These are phyloP conservation scores for Coniochaeta ligniaria DNA, from an alignment of 2,329 filamentous ascomycete genomes.

Conservation along the genomic window DNA sequence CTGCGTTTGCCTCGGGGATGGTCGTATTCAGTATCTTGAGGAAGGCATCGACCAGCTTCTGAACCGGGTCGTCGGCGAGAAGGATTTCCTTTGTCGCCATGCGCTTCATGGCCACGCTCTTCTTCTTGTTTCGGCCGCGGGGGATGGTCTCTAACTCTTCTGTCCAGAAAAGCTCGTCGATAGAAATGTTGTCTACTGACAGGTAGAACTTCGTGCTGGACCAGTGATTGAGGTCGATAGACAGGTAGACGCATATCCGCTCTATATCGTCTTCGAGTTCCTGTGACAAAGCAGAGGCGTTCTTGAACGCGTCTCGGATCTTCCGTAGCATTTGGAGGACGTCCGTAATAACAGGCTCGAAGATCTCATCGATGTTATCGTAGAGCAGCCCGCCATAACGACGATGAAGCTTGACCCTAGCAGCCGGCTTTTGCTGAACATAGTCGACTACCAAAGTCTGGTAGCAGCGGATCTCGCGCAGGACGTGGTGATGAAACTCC, in stretches of 20 bases:
- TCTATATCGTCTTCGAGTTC: background rate
- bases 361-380: background rate
- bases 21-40: background rate
- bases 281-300: background rate
- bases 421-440: background rate
- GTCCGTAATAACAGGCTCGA: background rate
- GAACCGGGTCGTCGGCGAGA: background rate
- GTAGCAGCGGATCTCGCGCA: background rate
- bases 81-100: background rate
- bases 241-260: background rate
- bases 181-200: background rate
- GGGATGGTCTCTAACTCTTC: background rate
- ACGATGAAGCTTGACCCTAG: background rate
- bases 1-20: background rate
- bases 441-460: background rate
- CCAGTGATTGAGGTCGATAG: background rate
- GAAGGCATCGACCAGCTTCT: background rate
- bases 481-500: background rate
- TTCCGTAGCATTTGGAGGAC: background rate
- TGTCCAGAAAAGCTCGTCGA: background rate
- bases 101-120: background rate
- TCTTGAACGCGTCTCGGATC: background rate
- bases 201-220: background rate
- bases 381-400: background rate
- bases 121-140: background rate